phyloP scores from a whole-genome alignment of 2,329 filamentous ascomycete genomes.

The Fusarium sp. region DNA sequence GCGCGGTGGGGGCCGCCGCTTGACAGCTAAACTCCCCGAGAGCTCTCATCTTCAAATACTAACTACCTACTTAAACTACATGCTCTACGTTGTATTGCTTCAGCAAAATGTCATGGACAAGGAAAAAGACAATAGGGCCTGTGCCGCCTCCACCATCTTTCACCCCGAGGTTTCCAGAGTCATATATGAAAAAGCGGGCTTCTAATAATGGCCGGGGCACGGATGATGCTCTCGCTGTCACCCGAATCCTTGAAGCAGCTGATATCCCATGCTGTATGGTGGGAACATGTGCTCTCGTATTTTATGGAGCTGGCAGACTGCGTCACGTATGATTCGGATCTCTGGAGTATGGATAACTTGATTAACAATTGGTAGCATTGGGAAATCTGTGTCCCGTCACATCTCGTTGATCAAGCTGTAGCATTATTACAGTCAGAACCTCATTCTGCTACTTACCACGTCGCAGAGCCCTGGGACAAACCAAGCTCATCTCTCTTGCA shows the following conservation, averaged over 20 bases:
- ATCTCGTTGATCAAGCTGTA: background rate
- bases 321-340: background rate
- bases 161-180: background rate
- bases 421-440: background rate
- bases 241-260: background rate
- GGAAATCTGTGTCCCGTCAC: conserved; percentile 2
- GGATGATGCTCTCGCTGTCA: background rate
- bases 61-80: no score
- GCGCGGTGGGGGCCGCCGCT: background rate
- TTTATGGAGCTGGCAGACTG: conserved; percentile 8
- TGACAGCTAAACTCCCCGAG: background rate
- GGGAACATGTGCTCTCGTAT: background rate
- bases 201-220: background rate
- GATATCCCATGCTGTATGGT: background rate
- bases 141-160: accelerated
- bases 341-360: accelerated
- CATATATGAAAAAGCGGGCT: background rate
- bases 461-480: background rate
- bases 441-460: background rate
- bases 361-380: background rate
- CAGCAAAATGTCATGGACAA: background rate
- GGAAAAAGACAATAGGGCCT: accelerated
- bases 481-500: background rate
- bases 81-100: background rate
- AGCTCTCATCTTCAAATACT: background rate